phyloP scores from a whole-genome alignment of 768 basidiomycete species.

The Auriculariales sp. region DNA sequence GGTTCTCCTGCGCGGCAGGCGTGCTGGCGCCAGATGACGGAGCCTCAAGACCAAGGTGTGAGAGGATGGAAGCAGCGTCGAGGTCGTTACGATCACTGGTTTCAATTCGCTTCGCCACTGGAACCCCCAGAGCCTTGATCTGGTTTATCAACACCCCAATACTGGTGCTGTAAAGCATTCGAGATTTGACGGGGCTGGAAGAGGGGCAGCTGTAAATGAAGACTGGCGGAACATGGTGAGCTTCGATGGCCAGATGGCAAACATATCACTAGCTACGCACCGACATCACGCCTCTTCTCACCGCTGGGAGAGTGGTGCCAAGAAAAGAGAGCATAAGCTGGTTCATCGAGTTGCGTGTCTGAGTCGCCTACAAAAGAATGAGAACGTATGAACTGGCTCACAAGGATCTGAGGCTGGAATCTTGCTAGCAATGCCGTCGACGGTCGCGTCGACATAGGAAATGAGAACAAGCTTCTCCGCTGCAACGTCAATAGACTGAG shows the following conservation, averaged over 20 bases:
- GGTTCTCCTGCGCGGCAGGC: neutral
- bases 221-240: constrained; percentile 26
- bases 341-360: neutral
- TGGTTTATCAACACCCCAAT: constrained; percentile 39
- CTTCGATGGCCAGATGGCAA: neutral
- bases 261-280: constrained; percentile 30
- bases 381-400: constrained; percentile 12
- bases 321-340: constrained; percentile 49
- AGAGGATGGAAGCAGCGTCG: neutral
- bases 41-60: neutral
- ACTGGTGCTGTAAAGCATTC: constrained; percentile 82
- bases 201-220: constrained; percentile 91
- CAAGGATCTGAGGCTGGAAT: constrained; percentile 49
- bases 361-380: constrained; percentile 1
- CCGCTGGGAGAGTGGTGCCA: constrained; percentile 35
- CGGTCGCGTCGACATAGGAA: constrained; percentile 23
- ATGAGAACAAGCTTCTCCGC: constrained; percentile 43
- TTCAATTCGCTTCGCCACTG: constrained; percentile 25
- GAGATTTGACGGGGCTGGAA: constrained; percentile 60
- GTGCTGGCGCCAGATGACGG: neutral
- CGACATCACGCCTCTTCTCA: constrained; percentile 38
- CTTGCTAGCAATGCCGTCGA: constrained; percentile 29
- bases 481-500: constrained; percentile 49
- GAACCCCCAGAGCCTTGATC: constrained; percentile 34
- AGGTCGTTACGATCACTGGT: constrained; percentile 1